phyloP scores from a whole-genome alignment of 2,329 filamentous ascomycete genomes.

The Colletotrichum incanum region DNA sequence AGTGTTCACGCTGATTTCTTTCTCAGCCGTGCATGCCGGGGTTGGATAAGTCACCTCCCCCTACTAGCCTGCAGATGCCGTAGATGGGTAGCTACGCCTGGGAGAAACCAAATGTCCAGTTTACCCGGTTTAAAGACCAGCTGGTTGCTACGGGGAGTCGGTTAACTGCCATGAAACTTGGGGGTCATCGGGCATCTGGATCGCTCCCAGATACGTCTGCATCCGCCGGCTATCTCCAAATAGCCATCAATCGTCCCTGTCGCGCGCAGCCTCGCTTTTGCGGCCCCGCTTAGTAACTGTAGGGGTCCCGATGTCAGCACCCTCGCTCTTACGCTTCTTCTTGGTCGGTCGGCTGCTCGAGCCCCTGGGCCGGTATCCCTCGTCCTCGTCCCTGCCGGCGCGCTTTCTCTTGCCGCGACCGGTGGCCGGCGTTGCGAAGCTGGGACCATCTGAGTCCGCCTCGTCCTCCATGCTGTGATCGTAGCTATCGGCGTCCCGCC shows the following conservation, averaged over 20 bases:
- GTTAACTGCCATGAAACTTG: background rate
- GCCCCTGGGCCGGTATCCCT: constrained; percentile 73
- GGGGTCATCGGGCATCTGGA: background rate
- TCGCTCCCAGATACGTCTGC: too few species aligned
- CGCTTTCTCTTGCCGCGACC: constrained; percentile 66
- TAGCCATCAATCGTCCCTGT: constrained; percentile 31
- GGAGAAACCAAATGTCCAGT: background rate
- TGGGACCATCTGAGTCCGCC: constrained; percentile 32
- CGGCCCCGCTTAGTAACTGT: constrained; percentile 51
- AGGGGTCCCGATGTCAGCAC: constrained; percentile 52
- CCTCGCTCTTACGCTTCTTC: constrained; percentile 73
- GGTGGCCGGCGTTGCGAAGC: constrained; percentile 51
- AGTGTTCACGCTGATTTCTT: background rate
- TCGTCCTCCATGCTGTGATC: constrained; percentile 29
- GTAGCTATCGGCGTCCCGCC: constrained; percentile 47
- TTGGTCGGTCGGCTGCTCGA: constrained; percentile 65
- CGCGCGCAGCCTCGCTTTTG: constrained; percentile 49
- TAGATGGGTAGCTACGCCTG: background rate
- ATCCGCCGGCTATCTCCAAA: background rate
- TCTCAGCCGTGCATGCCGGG: background rate
- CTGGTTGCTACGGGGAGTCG: background rate
- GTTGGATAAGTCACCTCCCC: background rate
- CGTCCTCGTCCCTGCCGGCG: constrained; percentile 61
- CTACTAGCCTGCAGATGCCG: background rate
- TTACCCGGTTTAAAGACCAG: background rate